These are phyloP conservation scores for Penicillium rolfsii DNA, from an alignment of 2,329 filamentous ascomycete genomes.

Conservation along the genomic window DNA sequence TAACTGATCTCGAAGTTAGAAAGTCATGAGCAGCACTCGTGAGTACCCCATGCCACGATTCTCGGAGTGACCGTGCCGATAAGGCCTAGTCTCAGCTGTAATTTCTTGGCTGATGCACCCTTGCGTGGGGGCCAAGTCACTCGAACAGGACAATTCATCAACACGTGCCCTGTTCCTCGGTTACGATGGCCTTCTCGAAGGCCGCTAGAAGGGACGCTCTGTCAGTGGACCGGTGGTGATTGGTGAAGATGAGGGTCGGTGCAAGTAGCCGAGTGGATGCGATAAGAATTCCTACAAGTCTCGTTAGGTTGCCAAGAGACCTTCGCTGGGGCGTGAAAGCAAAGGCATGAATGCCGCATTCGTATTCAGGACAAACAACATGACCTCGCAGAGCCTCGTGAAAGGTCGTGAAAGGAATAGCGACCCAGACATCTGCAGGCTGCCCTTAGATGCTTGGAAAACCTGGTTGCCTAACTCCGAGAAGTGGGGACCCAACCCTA, in stretches of 20 bases:
- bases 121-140: conserved; percentile 8
- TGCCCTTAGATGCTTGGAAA: conserved; percentile 2
- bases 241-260: conserved; percentile 7
- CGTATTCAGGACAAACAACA: conserved; percentile 9
- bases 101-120: conserved; percentile 12
- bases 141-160: neutral
- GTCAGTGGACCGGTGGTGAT: conserved; percentile 9
- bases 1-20: neutral
- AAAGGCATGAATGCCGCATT: neutral
- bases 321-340: neutral
- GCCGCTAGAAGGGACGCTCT: conserved; percentile 28
- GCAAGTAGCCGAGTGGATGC: neutral
- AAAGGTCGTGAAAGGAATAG: neutral
- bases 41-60: neutral
- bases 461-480: conserved; percentile 16
- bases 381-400: conserved; percentile 2
- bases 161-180: conserved; percentile 10
- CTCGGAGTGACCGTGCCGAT: conserved; percentile 18
- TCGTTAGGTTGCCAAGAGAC: neutral
- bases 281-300: neutral
- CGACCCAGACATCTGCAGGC: conserved; percentile 4
- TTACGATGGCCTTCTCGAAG: conserved; percentile 30
- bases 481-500: conserved; percentile 6
- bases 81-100: conserved; percentile 7
- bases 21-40: neutral